These are phyloP conservation scores for Marasmius fiardii DNA, from an alignment of 1,284 basidiomycete species.

Conservation along the genomic window DNA sequence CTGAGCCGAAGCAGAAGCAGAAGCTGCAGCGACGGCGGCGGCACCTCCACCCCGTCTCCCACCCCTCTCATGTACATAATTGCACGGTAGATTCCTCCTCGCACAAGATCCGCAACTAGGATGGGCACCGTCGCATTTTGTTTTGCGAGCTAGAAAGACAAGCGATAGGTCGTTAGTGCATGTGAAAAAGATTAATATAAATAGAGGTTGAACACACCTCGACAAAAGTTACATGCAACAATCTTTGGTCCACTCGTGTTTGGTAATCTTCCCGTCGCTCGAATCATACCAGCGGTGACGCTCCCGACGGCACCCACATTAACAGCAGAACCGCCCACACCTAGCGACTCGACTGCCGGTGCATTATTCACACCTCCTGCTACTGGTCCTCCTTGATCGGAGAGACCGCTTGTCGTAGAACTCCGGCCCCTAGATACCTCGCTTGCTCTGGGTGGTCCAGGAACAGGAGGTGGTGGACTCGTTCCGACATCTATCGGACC, in stretches of 20 bases:
- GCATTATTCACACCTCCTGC: background rate
- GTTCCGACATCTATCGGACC: background rate
- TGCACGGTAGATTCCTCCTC: conserved; percentile 67
- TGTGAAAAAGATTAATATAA: conserved; percentile 8
- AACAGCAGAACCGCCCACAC: background rate
- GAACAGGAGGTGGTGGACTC: background rate
- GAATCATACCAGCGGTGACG: background rate
- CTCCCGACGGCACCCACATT: background rate
- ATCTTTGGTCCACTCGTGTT: conserved; percentile 29
- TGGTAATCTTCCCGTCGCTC: background rate
- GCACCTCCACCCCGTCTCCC: background rate
- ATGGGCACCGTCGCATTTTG: conserved; percentile 77
- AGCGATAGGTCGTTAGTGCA: conserved; percentile 11
- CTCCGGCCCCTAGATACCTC: background rate
- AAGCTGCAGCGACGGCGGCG: background rate
- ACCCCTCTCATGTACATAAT: conserved; percentile 64
- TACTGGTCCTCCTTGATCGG: background rate
- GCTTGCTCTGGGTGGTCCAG: background rate
- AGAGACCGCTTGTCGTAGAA: background rate
- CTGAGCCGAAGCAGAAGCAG: background rate
- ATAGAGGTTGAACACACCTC: conserved; percentile 55
- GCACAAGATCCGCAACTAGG: conserved; percentile 77
- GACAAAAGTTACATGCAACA: conserved; percentile 80
- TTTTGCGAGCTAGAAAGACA: conserved; percentile 63
- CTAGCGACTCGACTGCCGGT: background rate